A percentile compares a stretch with the other conserved stretches of the same genome.
Conservation (phyloP, 768 basidiomycete genomes). For the Wakefieldia striispora region DNA sequence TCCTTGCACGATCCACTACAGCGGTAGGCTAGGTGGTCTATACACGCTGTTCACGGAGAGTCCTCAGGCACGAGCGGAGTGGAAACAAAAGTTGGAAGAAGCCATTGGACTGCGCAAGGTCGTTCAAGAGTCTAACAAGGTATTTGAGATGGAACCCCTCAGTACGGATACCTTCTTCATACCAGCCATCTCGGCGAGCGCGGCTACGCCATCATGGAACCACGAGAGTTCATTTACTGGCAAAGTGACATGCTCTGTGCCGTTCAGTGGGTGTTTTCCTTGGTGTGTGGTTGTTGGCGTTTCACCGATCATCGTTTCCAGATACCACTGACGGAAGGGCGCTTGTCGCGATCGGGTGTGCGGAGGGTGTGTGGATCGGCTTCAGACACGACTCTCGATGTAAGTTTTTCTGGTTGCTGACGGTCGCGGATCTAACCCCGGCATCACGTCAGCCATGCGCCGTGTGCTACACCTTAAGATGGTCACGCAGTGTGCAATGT, state of each 20-base stretch:
- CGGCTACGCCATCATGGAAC: conserved; percentile 52
- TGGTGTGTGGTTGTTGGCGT: background rate
- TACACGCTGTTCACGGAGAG: conserved; percentile 89
- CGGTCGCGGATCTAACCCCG: conserved; percentile 4
- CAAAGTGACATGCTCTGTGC: conserved; percentile 92
- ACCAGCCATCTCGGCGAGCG: conserved; percentile 55
- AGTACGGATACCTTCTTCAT: conserved; percentile 87
- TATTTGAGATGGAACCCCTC: conserved; percentile 89
- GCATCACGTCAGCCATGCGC: conserved; percentile 63
- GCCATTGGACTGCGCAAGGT: conserved; percentile 81
- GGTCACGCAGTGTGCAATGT: conserved; percentile 93
- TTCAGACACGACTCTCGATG: conserved; percentile 86
- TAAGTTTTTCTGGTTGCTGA: conserved; percentile 28
- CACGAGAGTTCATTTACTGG: conserved; percentile 73
- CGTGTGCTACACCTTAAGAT: conserved; percentile 91
- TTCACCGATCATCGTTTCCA: conserved; percentile 31
- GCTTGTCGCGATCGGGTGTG: conserved; percentile 90
- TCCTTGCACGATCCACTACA: conserved; percentile 88
- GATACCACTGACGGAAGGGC: conserved; percentile 81
- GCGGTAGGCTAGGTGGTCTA: conserved; percentile 81
- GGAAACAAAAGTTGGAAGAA: conserved; percentile 88
- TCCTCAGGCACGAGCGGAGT: conserved; percentile 69
- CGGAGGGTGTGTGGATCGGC: conserved; percentile 95
- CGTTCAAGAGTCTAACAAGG: conserved; percentile 92
- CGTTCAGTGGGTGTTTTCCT: conserved; percentile 62